Percentiles rank a stretch among this genome's conserved stretches.
These are phyloP conservation scores for Aspergillus novofumigatus DNA, from an alignment of 2,329 filamentous ascomycete species.

Conservation along the genomic window DNA sequence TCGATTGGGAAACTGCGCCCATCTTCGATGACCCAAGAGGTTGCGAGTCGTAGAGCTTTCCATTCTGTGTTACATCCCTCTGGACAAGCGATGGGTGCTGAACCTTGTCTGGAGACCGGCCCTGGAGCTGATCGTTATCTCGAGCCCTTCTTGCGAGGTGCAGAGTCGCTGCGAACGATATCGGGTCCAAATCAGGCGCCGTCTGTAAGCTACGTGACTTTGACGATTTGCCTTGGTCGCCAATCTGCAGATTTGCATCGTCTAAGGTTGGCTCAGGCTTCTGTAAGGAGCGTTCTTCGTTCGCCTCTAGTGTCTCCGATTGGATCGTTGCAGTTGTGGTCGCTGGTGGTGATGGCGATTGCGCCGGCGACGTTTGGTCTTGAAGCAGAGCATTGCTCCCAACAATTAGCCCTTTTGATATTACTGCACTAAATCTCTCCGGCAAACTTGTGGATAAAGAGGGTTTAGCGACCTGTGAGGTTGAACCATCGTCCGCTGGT, in stretches of 20 bases:
- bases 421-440: constrained; percentile 26
- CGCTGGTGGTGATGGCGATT: constrained; percentile 13
- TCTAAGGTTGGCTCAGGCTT: neutral
- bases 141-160: constrained; percentile 15
- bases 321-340: constrained; percentile 17
- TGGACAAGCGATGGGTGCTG: neutral
- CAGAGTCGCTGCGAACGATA: constrained; percentile 22
- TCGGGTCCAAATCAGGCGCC: constrained; percentile 20
- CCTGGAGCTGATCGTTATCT: neutral
- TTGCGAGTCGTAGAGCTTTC: neutral
- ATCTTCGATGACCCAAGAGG: neutral
- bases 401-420: constrained; percentile 27
- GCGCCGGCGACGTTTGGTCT: constrained; percentile 6
- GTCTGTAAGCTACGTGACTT: neutral
- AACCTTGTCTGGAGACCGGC: neutral
- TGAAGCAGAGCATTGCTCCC: constrained; percentile 18
- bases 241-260: neutral
- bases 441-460: constrained; percentile 23
- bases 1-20: neutral
- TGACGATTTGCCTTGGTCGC: neutral
- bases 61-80: constrained; percentile 1
- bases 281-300: constrained; percentile 17
- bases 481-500: constrained; percentile 3
- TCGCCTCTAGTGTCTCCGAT: constrained; percentile 14
- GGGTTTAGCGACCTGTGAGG: constrained; percentile 9